Conservation (phyloP, 495 filamentous ascomycete species). For the Sordaria brevicollis region DNA sequence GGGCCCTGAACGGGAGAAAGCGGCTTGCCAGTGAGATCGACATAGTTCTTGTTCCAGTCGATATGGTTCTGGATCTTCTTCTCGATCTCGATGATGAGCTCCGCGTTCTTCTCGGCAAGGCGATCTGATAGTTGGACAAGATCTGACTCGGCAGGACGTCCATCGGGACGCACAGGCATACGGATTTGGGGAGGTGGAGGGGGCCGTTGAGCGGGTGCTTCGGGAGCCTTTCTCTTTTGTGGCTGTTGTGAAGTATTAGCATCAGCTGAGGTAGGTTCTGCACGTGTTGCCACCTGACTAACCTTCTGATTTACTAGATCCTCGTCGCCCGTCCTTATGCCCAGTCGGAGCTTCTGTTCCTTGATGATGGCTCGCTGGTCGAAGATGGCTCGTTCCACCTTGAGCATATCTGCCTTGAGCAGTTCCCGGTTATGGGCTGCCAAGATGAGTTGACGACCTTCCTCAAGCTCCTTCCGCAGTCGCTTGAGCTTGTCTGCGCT, state of each 20-base stretch:
- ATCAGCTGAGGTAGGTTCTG: slow-evolving; percentile 15
- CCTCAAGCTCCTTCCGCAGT: slow-evolving; percentile 84
- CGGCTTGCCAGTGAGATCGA: slow-evolving; percentile 74
- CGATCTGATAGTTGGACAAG: slow-evolving; percentile 65
- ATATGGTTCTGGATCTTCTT: slow-evolving; percentile 70
- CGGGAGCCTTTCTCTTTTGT: slow-evolving; percentile 59
- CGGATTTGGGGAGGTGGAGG: slow-evolving; percentile 45
- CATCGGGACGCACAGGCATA: slow-evolving; percentile 60
- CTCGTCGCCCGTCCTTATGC: slow-evolving; percentile 87
- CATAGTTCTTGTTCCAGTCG: slow-evolving; percentile 75
- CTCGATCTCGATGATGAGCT: slow-evolving; percentile 67
- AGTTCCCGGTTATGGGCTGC: slow-evolving; percentile 70
- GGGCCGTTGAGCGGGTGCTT: slow-evolving; percentile 47
- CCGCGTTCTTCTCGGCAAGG: slow-evolving; percentile 71
- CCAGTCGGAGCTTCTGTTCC: slow-evolving; percentile 75
- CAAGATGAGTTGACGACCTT: slow-evolving; percentile 68
- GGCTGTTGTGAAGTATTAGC: slow-evolving; percentile 33
- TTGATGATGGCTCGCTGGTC: slow-evolving; percentile 69
- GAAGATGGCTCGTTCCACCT: slow-evolving; percentile 65
- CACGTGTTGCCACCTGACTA: slow-evolving; percentile 17
- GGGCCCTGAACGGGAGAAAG: slow-evolving; percentile 62
- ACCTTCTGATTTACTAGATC: slow-evolving; percentile 93
- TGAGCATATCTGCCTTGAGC: slow-evolving; percentile 65
- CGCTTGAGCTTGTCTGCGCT: slow-evolving; percentile 89
- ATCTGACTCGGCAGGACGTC: slow-evolving; percentile 61